Evolutionary conservation across 495 filamentous ascomycete genomes (phyloP), one percentile per base, ranked within the genome.

Genomic region (Aspergillus homomorphus): DNA sequence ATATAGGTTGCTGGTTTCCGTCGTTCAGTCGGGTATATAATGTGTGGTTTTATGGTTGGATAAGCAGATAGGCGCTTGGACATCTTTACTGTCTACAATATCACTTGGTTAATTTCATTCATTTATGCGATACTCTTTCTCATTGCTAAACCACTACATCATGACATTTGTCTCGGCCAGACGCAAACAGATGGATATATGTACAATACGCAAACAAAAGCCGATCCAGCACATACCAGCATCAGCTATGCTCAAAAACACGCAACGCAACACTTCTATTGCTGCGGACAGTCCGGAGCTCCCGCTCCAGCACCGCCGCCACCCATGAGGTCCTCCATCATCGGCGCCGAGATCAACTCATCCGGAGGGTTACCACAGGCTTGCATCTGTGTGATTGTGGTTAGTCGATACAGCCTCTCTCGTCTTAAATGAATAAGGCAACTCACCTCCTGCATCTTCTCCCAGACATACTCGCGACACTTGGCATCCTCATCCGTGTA

Each of bases 391-490:
- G n/a, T n/a, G n/a, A n/a, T n/a, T n/a, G n/a, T n/a, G n/a, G n/a
- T n/a, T n/a, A n/a, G n/a, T n/a, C n/a, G n/a, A n/a, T n/a, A n/a
- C n/a, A n/a, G n/a, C n/a, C n/a, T n/a, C n/a, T n/a, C n/a, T n/a
- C n/a, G n/a, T n/a, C n/a, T n/a, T n/a, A n/a, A n/a, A n/a, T n/a
- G n/a, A n/a, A n/a, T n/a, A n/a, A 49, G 20, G 9, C 19, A 28
- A 70, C 83, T 69, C 69, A 96, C 94, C 84, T 92, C 90, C 68
- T 98, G 94, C 94, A 98, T 98, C 68, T 87, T 84, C 66, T 96
- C 92, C 64, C 96, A 91, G 65, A 98, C 92, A 76, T 89, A 96
- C 73, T 96, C 90, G 59, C 92, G 79, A 77, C 95, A 91, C 49
- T 81, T 80, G 21, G 85, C 72, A 75, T 95, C 90, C 42, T 87